Evolutionary conservation across 2,329 filamentous ascomycete species (phyloP).

Genomic region (Fusarium robinianum): DNA sequence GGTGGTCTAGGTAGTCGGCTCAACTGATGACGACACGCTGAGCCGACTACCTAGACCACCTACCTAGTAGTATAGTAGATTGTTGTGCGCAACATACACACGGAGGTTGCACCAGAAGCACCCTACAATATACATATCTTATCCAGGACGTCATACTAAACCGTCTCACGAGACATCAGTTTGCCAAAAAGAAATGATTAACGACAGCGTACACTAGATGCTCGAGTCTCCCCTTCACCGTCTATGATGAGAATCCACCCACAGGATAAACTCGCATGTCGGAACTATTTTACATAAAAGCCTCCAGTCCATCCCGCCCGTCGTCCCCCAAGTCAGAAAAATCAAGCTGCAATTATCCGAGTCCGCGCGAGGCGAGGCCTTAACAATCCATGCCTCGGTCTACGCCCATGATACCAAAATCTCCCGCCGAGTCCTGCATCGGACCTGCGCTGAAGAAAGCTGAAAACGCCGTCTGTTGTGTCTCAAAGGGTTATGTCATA

Average conservation of each 20-base stretch:
- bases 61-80: no score
- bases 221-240: conserved; percentile 46
- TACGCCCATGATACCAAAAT: conserved; percentile 30
- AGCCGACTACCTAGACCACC: no score
- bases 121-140: no score
- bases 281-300: conserved; percentile 57
- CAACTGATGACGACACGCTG: no score
- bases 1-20: no score
- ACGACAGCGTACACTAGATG: conserved; percentile 50
- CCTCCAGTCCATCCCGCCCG: conserved; percentile 33
- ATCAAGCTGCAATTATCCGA: conserved; percentile 33
- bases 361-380: conserved; percentile 16
- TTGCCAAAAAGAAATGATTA: conserved; percentile 35
- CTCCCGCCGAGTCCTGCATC: conserved; percentile 20
- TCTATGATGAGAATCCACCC: conserved; percentile 54
- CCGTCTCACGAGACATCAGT: no score
- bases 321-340: conserved; percentile 25
- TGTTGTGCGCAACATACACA: no score
- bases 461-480: conserved; percentile 31
- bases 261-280: conserved; percentile 48
- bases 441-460: conserved; percentile 25
- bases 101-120: no score
- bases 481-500: conserved; percentile 31
- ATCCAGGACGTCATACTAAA: no score
- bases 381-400: conserved; percentile 23